Percentiles rank a stretch among this genome's conserved stretches.
phyloP scores from a whole-genome alignment of 345 rosid species.

The Rhodamnia rubescens region DNA sequence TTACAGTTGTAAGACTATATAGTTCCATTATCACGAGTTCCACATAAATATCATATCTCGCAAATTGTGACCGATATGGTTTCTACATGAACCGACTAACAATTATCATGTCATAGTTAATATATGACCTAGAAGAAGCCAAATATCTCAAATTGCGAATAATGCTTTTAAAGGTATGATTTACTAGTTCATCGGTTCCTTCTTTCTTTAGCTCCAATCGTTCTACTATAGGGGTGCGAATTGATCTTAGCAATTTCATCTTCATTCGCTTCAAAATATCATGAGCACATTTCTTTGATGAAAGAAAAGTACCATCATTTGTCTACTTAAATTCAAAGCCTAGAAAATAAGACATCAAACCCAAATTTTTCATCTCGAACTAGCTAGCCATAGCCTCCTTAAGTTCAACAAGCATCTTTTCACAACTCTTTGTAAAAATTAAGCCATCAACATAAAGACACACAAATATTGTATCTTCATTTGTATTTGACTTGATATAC shows the following conservation, averaged over 20 bases:
- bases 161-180: too few relatives aligned
- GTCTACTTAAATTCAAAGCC: neutral
- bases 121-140: too few relatives aligned
- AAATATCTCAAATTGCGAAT: too few relatives aligned
- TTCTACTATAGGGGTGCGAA: neutral
- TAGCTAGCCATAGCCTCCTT: neutral
- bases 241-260: neutral
- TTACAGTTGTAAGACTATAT: too few relatives aligned
- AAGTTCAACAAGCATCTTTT: neutral
- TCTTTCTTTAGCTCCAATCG: neutral
- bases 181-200: neutral
- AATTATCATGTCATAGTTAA: too few relatives aligned
- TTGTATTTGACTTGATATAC: neutral
- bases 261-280: neutral
- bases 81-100: too few relatives aligned
- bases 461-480: neutral
- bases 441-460: neutral
- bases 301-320: neutral
- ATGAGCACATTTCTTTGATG: rapidly evolving
- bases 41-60: too few relatives aligned
- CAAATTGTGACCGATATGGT: too few relatives aligned
- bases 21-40: too few relatives aligned
- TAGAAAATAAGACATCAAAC: neutral
- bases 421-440: rapidly evolving
- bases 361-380: rapidly evolving